Percentiles rank a stretch among this genome's conserved stretches.
Evolutionary conservation across 352 stramenopile genomes (phyloP).

Genomic region (Globisporangium iwayamae): DNA sequence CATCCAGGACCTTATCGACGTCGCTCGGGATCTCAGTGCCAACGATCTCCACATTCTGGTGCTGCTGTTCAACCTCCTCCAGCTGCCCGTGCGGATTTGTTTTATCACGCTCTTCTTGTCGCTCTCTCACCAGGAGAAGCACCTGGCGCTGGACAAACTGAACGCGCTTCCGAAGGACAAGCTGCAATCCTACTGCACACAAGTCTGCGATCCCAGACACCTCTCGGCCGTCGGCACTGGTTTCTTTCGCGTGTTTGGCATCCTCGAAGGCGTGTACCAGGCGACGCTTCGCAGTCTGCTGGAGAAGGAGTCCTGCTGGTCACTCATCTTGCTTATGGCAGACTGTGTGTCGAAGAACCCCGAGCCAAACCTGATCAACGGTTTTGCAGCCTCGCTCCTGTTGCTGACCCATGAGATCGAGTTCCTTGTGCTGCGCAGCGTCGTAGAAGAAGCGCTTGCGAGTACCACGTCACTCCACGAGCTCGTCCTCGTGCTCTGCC

Average conservation of each 20-base stretch:
- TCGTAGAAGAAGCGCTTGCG: constrained; percentile 41
- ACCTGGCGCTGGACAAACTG: constrained; percentile 21
- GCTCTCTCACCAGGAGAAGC: constrained; percentile 26
- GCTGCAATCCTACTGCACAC: constrained; percentile 29
- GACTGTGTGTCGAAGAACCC: constrained; percentile 6
- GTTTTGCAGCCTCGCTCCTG: constrained; percentile 34
- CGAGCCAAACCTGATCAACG: constrained; percentile 32
- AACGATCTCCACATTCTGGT: constrained; percentile 37
- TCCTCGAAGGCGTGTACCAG: constrained; percentile 40
- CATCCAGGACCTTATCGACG: constrained; percentile 29
- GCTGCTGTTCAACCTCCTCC: constrained; percentile 40
- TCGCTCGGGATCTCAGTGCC: constrained; percentile 33
- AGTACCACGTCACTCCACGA: constrained; percentile 33
- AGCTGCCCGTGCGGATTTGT: constrained; percentile 29
- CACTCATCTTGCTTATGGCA: constrained; percentile 43
- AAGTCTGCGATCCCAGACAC: constrained; percentile 25
- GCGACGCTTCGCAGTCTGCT: constrained; percentile 36
- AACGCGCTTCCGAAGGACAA: constrained; percentile 43
- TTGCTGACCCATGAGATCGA: constrained; percentile 30
- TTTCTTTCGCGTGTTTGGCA: constrained; percentile 43
- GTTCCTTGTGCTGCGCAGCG: constrained; percentile 32
- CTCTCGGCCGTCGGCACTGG: constrained; percentile 21
- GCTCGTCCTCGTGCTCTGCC: constrained; percentile 46
- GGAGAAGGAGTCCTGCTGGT: constrained; percentile 35
- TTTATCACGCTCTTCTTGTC: constrained; percentile 30